Conservation (phyloP, 495 filamentous ascomycete genomes). For the Zalerion maritima region DNA sequence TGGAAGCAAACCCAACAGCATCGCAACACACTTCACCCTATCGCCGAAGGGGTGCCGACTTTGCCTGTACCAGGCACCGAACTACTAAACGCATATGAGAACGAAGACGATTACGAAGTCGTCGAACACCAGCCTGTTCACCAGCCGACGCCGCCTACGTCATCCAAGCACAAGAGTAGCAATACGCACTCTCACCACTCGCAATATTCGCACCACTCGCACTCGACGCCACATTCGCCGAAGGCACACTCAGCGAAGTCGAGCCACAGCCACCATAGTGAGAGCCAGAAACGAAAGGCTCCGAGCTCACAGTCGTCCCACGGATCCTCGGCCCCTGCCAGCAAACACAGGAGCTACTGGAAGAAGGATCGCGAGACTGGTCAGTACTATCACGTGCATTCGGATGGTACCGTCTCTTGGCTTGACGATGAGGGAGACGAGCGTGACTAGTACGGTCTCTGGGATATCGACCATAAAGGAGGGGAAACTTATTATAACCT, state of each 20-base stretch:
- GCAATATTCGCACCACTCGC: too few relatives aligned
- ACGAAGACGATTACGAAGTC: conserved; percentile 4
- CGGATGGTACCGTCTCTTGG: conserved; percentile 3
- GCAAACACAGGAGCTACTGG: conserved; percentile 3
- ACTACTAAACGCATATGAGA: conserved; percentile 4
- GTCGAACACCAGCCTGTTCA: conserved; percentile 2
- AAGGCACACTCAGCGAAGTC: neutral
- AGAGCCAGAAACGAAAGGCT: conserved; percentile 2
- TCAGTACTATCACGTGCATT: conserved; percentile 3
- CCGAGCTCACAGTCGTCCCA: conserved; percentile 1
- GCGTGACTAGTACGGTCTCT: conserved; percentile 1
- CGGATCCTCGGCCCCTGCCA: conserved; percentile 1
- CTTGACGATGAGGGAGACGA: conserved; percentile 3
- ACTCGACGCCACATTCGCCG: conserved; percentile 2
- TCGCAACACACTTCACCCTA: conserved; percentile 2
- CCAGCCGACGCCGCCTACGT: conserved; percentile 8
- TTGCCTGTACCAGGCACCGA: conserved; percentile 5
- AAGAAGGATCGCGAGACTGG: conserved; percentile 1
- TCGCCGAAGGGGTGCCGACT: conserved; percentile 5
- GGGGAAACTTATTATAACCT: conserved; percentile 4
- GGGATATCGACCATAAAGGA: conserved; percentile 3
- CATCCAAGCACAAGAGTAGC: conserved; percentile 5
- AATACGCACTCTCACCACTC: too few relatives aligned
- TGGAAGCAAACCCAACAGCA: conserved; percentile 8
- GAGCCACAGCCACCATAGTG: conserved; percentile 1